These are phyloP conservation scores for Balansia obtecta DNA, from an alignment of 2,329 filamentous ascomycete species.

Conservation along the genomic window DNA sequence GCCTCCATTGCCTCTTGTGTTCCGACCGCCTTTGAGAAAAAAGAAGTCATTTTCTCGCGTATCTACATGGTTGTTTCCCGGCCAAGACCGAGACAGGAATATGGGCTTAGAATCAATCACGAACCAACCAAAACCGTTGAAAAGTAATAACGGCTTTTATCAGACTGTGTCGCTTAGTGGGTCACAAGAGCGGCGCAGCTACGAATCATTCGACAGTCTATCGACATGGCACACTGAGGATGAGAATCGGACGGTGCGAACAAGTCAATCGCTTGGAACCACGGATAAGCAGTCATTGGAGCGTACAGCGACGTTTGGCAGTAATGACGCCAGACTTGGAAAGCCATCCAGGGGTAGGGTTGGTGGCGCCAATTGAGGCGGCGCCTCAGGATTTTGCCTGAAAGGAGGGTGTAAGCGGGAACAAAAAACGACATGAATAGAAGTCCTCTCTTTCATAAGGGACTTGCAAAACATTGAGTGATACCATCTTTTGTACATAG, in stretches of 20 bases:
- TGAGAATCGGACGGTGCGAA: conserved; percentile 31
- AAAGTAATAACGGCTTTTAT: conserved; percentile 43
- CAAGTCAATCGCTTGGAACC: conserved; percentile 36
- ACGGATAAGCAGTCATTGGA: conserved; percentile 30
- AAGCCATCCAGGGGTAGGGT: conserved; percentile 16
- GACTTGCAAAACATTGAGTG: neutral
- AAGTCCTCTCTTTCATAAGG: neutral
- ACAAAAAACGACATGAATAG: neutral
- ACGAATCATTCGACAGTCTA: conserved; percentile 33
- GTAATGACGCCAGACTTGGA: conserved; percentile 9
- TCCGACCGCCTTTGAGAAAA: conserved; percentile 49
- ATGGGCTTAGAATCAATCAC: conserved; percentile 39
- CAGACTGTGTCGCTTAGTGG: conserved; percentile 34
- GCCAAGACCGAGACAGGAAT: conserved; percentile 23
- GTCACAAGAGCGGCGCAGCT: conserved; percentile 23
- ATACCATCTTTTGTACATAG: neutral
- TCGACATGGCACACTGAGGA: conserved; percentile 39
- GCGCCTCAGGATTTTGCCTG: neutral
- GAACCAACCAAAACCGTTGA: conserved; percentile 41
- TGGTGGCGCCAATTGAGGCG: conserved; percentile 15
- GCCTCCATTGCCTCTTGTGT: conserved; percentile 44
- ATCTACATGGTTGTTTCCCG: conserved; percentile 45
- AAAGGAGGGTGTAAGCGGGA: neutral
- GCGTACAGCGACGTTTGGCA: conserved; percentile 20
- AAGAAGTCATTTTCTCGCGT: conserved; percentile 55